Conservation (phyloP, 495 filamentous ascomycete species). For the Penicillium malachiteum region DNA sequence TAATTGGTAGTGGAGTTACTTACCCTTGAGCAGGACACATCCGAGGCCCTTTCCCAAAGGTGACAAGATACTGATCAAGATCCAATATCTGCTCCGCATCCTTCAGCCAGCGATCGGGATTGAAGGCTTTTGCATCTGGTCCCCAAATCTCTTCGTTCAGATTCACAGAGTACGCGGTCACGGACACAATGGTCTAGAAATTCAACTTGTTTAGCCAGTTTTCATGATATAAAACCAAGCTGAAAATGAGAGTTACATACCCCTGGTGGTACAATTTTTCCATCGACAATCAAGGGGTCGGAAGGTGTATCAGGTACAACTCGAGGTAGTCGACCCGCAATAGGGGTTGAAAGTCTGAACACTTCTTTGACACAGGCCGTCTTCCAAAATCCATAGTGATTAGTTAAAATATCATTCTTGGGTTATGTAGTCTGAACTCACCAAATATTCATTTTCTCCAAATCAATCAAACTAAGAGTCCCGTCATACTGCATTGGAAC, state of each 20-base stretch:
- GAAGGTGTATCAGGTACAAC: background rate
- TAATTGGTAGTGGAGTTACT: background rate
- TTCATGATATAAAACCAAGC: too few relatives aligned
- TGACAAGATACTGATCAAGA: background rate
- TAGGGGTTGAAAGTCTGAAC: background rate
- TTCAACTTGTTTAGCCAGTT: background rate
- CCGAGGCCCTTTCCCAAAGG: background rate
- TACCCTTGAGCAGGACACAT: background rate
- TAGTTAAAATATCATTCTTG: background rate
- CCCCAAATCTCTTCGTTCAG: background rate
- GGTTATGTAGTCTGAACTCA: background rate
- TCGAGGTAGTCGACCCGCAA: background rate
- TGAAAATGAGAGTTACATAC: background rate
- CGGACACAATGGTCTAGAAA: background rate
- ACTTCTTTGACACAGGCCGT: background rate
- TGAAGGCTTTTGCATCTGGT: background rate
- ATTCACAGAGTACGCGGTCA: background rate
- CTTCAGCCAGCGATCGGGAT: background rate
- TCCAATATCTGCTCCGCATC: background rate
- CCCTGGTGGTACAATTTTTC: background rate
- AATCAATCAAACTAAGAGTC: background rate
- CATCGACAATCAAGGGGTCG: background rate
- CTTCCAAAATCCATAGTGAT: background rate
- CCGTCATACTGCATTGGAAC: too few relatives aligned
- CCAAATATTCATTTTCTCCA: conserved; percentile 1